These are phyloP conservation scores for Salix koriyanagi DNA, from an alignment of 345 rosid genomes.

Conservation along the genomic window DNA sequence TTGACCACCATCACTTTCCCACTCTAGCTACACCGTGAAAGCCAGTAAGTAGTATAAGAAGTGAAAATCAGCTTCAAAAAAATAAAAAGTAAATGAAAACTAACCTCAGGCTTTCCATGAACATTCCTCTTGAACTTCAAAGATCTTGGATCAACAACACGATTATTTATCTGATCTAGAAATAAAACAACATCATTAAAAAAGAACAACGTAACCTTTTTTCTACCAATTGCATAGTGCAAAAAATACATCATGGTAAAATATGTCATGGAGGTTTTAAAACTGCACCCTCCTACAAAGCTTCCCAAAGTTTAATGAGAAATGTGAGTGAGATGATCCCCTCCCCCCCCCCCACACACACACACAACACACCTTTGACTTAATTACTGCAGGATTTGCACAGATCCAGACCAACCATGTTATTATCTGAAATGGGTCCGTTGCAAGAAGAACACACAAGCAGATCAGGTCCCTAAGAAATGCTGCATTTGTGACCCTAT, in stretches of 20 bases:
- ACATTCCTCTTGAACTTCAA: constrained; percentile 68
- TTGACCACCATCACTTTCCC: constrained; percentile 37
- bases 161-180: constrained; percentile 31
- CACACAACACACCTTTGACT: too few relatives aligned
- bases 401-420: background rate
- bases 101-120: constrained; percentile 95
- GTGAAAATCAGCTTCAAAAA: background rate
- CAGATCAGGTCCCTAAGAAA: background rate
- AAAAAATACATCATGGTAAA: background rate
- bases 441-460: too few relatives aligned
- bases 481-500: background rate
- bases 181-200: background rate
- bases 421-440: background rate
- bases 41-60: background rate
- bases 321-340: background rate
- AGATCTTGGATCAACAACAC: constrained; percentile 45
- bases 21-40: constrained; percentile 52
- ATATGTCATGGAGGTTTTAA: background rate
- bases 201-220: background rate
- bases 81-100: background rate
- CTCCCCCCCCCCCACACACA: fast-evolving
- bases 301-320: background rate
- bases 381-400: background rate
- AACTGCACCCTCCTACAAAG: background rate
- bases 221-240: background rate